Evolutionary conservation across 129 eudicot genomes (phyloP).

Genomic region (Calendula officinalis): DNA sequence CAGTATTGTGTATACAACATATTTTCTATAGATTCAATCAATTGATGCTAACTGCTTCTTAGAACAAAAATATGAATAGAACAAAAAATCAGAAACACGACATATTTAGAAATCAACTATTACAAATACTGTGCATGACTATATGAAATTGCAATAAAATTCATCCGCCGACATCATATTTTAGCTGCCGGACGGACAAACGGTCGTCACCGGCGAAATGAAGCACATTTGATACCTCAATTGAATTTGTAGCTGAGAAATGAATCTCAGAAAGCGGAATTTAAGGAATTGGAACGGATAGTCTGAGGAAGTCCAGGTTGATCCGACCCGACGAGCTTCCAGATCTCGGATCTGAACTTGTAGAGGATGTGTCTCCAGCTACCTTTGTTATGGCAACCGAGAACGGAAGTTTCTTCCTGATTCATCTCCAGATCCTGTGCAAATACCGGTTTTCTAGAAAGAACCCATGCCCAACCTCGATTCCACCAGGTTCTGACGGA

Average conservation of each 20-base stretch:
- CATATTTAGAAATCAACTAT: constrained; percentile 1
- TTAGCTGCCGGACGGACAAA: too few relatives aligned
- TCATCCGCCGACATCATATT: too few relatives aligned
- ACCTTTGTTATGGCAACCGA: constrained; percentile 65
- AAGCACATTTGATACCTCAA: constrained; percentile 2
- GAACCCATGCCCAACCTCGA: constrained; percentile 68
- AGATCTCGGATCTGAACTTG: constrained; percentile 58
- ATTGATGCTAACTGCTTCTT: constrained; percentile 1
- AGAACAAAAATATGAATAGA: neutral
- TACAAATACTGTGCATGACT: neutral
- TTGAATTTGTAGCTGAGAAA: neutral
- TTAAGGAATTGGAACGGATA: constrained; percentile 39
- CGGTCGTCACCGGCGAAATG: neutral
- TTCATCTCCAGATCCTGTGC: constrained; percentile 91
- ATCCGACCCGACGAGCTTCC: constrained; percentile 48
- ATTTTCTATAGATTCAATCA: constrained; percentile 6
- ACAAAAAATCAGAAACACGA: constrained; percentile 1
- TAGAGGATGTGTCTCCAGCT: constrained; percentile 74
- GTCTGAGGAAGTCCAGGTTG: constrained; percentile 62
- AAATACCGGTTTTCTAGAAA: constrained; percentile 70
- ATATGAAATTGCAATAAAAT: too few relatives aligned
- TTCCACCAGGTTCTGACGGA: constrained; percentile 79
- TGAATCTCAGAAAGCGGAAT: constrained; percentile 22
- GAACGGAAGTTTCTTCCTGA: constrained; percentile 54
- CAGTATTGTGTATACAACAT: constrained; percentile 3